Evolutionary conservation across 2,329 filamentous ascomycete genomes (phyloP).

Genomic region (Canariomyces notabilis): DNA sequence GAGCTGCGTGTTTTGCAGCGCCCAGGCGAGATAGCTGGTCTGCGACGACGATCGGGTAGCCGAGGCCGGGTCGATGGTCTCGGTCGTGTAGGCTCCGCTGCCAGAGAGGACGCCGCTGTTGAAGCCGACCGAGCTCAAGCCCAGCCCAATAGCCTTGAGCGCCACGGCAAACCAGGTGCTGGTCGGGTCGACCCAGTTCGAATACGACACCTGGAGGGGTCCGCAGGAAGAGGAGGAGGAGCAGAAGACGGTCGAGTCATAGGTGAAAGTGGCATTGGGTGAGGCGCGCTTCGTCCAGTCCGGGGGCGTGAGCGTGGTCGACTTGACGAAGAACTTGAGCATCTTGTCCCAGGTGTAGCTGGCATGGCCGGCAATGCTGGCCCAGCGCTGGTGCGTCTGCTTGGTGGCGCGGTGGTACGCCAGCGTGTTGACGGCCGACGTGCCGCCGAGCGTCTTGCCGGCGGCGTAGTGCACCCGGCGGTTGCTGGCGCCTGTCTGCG

Average conservation of each 20-base stretch:
- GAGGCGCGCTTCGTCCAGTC: not conserved
- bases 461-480: conserved; percentile 33
- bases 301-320: conserved; percentile 12
- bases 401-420: conserved; percentile 26
- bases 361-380: conserved; percentile 29
- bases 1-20: conserved; percentile 27
- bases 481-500: conserved; percentile 23
- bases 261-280: conserved; percentile 23
- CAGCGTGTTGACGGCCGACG: conserved; percentile 28
- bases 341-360: conserved; percentile 24
- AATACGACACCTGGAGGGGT: conserved; percentile 27
- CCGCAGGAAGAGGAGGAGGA: conserved; percentile 17
- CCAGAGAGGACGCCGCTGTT: conserved; percentile 39
- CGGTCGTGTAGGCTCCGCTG: conserved; percentile 27
- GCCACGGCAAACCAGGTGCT: conserved; percentile 27
- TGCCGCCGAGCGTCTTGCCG: conserved; percentile 34
- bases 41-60: conserved; percentile 33
- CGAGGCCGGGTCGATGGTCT: conserved; percentile 28
- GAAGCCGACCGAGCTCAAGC: conserved; percentile 31
- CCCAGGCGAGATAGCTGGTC: conserved; percentile 32
- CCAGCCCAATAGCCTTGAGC: conserved; percentile 38
- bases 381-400: conserved; percentile 29
- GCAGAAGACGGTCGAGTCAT: conserved; percentile 20
- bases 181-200: conserved; percentile 25
- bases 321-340: conserved; percentile 31